Evolutionary conservation across 2,329 filamentous ascomycete species (phyloP), one percentile per base, ranked within the genome.

Genomic region (Colletotrichum tropicicola): DNA sequence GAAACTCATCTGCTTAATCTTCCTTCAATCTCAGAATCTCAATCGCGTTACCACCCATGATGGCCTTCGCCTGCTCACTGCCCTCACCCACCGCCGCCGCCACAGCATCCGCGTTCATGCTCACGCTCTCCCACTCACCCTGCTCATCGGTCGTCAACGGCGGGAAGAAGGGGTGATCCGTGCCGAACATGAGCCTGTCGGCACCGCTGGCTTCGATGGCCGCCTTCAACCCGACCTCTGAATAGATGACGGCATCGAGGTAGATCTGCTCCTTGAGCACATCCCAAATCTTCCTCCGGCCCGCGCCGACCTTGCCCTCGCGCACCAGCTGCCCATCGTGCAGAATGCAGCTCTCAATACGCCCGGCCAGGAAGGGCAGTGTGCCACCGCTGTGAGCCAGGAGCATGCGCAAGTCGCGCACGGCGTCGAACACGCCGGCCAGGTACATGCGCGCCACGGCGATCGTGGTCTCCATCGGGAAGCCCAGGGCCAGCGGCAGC

Each of bases 401-500:
- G 57, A 98, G 82, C 73, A 98, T 89, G 21, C 88, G 84, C 66
- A 98, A 78, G 8, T 82, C 80, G 0, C 85, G 86, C 45, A 93
- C 91, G 9, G 87, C 83, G 75, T 97, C 93, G 76, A 96, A 97
- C 0, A 97, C 91, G 0, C 93, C 92, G 0, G 91, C 87, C n/a
- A 98, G 82, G 57, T 93, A 89, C 93, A 98, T 97, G 48, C 94
- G 85, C 4, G 92, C 89, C 2, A 97, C 90, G 0, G 94, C 93
- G 70, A 98, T 95, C 2, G 94, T 97, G 1, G 94, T 98, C 79
- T 98, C 94, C 69, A 98, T 87, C 0, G 94, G 94, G 74, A 97
- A 97, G 0, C 94, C 94, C 4, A 98, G 81, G 0, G 93, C 92
- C 0, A 98, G 82, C 0, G 94, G 92, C 3, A 98, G 83, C 1